Base-by-base conservation (phyloP, 139 green algal species). In the Picochlorum sp. region DNA sequence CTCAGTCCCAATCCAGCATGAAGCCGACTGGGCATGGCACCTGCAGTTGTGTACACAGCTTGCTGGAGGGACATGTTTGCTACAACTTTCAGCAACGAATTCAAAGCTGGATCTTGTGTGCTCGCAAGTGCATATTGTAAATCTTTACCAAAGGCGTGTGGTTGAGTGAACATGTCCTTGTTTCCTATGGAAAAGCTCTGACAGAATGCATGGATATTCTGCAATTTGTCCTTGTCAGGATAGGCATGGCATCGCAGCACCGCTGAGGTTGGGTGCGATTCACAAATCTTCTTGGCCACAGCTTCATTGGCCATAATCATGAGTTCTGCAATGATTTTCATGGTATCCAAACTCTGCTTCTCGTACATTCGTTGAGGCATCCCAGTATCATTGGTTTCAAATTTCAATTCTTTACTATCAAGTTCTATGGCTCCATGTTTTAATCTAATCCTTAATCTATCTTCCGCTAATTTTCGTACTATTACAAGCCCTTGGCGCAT, bases 301-400 rank as follows among this genome's bases (percentile, higher is more conserved):
- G 60, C 78, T 71, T 84, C 87, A 74, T 98, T 98, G 52, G 92
- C 91, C 51, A 95, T 81, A 75, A 98, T 80, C 92, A 98, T 98
- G 59, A 94, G 95, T 80, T 98, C 92, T 80, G 97, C 93, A 30
- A 98, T 85, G 47, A 98, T 72, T 44, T 87, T 67, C 73, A 98
- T 97, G 58, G 87, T 77, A 54, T 92, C 90, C 28, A 65, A 32
- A 49, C 67, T 66, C 21, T 66, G 37, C 16, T 74, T 68, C 44
- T 56, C 49, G 6, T 41, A 45, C n/a, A 58, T 77, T 32, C 57
- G 59, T 9, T 76, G 51, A 2, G 87, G 87, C 65, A 90, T 85
- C 58, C 85, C 86, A 1, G 84, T 71, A 7, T 73, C 78, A 68
- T 96, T 87, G 21, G 95, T 66, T 8, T 38, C 45, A 73, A 95